These are phyloP conservation scores for Puccinia coronata DNA, from an alignment of 1,284 basidiomycete genomes.

Conservation along the genomic window DNA sequence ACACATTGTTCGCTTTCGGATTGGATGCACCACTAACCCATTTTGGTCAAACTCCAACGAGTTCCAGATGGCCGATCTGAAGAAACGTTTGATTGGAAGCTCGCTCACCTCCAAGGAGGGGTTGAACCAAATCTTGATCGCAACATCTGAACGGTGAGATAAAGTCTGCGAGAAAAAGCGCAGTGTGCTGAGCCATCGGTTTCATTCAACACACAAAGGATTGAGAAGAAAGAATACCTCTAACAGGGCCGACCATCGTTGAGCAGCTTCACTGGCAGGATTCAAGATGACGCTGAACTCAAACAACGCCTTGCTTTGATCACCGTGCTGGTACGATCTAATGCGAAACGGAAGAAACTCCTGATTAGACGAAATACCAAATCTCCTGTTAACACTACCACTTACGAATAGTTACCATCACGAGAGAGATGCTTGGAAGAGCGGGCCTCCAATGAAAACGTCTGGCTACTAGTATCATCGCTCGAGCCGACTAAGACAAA, in stretches of 20 bases:
- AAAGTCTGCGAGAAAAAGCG: conserved; percentile 58
- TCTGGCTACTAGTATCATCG: conserved; percentile 3
- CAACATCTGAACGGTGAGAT: conserved; percentile 62
- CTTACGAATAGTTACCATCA: conserved; percentile 34
- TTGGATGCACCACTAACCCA: conserved; percentile 64
- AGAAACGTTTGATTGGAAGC: conserved; percentile 90
- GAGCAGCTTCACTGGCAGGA: conserved; percentile 79
- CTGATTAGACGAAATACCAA: background rate
- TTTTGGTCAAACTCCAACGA: conserved; percentile 69
- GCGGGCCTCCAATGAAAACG: conserved; percentile 7
- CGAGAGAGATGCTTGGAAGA: conserved; percentile 21
- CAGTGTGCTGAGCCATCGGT: background rate
- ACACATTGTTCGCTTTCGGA: conserved; percentile 20
- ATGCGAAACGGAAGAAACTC: background rate
- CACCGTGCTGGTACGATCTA: conserved; percentile 72
- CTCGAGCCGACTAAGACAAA: conserved; percentile 38
- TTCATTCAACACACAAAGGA: background rate
- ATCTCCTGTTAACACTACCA: background rate
- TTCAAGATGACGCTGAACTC: conserved; percentile 77
- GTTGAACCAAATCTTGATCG: conserved; percentile 74
- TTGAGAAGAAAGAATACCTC: conserved; percentile 62
- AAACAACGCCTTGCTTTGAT: conserved; percentile 69
- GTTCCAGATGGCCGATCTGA: conserved; percentile 72
- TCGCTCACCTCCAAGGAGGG: conserved; percentile 68
- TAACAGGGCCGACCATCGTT: conserved; percentile 77